These are phyloP conservation scores for Penicillium subrubescens DNA, from an alignment of 495 filamentous ascomycete species.

Conservation along the genomic window DNA sequence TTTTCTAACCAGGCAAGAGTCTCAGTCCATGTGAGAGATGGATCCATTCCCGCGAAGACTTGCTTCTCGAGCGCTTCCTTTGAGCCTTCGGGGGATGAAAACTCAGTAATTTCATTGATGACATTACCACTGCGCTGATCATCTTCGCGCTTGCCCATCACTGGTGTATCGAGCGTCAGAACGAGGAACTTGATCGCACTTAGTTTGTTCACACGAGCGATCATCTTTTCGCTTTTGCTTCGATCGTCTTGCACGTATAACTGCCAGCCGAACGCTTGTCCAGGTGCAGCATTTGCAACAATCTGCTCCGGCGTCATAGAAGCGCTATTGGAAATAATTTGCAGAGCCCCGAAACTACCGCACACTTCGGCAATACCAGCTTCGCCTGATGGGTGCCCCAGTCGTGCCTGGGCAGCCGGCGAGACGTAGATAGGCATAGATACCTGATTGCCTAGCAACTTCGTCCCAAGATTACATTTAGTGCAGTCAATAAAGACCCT, in stretches of 20 bases:
- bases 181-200: conserved; percentile 73
- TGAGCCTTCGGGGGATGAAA: conserved; percentile 37
- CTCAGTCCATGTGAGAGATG: conserved; percentile 77
- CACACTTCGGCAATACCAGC: conserved; percentile 83
- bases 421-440: conserved; percentile 78
- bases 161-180: conserved; percentile 84
- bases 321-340: conserved; percentile 86
- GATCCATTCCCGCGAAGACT: conserved; percentile 75
- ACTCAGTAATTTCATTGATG: conserved; percentile 34
- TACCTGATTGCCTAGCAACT: conserved; percentile 66
- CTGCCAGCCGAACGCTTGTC: conserved; percentile 87
- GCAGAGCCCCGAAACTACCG: conserved; percentile 70
- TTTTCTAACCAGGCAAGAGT: conserved; percentile 75
- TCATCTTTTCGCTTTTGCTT: conserved; percentile 76
- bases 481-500: conserved; percentile 84
- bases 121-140: conserved; percentile 66
- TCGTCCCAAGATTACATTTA: conserved; percentile 65
- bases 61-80: conserved; percentile 51
- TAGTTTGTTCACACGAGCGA: conserved; percentile 70
- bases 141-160: conserved; percentile 84
- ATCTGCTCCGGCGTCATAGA: conserved; percentile 87
- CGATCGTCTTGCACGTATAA: conserved; percentile 83
- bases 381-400: conserved; percentile 86
- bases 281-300: conserved; percentile 61
- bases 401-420: conserved; percentile 86